phyloP scores from a whole-genome alignment of 73 alveolate species.

The Paramecium octaurelia region DNA sequence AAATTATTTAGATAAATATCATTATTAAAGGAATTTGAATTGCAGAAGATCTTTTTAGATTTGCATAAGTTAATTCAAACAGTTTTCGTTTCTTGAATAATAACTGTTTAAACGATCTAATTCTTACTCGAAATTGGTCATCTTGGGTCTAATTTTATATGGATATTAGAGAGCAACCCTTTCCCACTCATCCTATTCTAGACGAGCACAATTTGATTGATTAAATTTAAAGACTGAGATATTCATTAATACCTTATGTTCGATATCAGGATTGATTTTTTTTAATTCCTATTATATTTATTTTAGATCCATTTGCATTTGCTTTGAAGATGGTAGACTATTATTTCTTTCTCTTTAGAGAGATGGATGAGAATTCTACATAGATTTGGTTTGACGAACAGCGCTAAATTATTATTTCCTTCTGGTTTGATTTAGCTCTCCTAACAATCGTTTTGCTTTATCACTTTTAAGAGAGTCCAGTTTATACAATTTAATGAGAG shows the following conservation, averaged over 20 bases:
- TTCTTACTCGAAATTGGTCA: slow-evolving; percentile 25
- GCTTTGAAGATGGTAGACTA: not conserved
- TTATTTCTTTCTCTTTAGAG: not conserved
- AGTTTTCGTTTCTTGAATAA: slow-evolving; percentile 17
- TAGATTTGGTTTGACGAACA: not conserved
- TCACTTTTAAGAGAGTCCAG: not conserved
- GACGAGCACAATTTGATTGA: not conserved
- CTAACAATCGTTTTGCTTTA: slow-evolving; percentile 26
- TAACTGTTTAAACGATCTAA: not conserved
- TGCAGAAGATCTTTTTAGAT: slow-evolving; percentile 24
- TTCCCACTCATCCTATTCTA: slow-evolving; percentile 21
- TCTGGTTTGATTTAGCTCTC: slow-evolving; percentile 20
- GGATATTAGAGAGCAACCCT: slow-evolving; percentile 16
- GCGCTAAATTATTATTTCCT: not conserved
- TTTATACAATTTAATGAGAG: not conserved
- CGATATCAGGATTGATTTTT: slow-evolving; percentile 38
- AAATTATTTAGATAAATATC: not conserved
- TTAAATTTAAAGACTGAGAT: not conserved
- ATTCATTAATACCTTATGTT: not conserved
- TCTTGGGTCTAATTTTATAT: slow-evolving; percentile 1
- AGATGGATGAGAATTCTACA: not conserved
- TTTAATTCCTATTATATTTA: slow-evolving; percentile 2
- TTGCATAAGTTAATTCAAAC: slow-evolving; percentile 30
- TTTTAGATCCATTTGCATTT: slow-evolving; percentile 13
- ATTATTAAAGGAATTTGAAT: not conserved